Evolutionary conservation across 225 moss, liverwort and hornwort species (phyloP), one percentile per base, ranked within the genome.

Genomic region (Lunularia cruciata): DNA sequence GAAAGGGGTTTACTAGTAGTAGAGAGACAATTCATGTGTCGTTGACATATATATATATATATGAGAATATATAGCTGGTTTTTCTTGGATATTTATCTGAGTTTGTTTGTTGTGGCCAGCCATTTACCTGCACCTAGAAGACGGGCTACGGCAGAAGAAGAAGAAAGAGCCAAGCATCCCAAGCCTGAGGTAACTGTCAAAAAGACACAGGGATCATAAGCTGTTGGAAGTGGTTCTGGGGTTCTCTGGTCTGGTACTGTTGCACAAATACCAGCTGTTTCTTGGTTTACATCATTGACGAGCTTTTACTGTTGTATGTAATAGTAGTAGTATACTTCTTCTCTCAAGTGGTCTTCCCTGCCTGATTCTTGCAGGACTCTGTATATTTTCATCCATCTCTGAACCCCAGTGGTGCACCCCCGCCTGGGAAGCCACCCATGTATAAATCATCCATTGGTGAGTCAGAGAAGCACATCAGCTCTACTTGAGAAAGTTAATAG

Each of bases 91-190:
- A n/a, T n/a, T n/a, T n/a, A n/a, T n/a, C n/a, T n/a, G n/a, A n/a
- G n/a, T n/a, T n/a, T n/a, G n/a, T 65, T 16, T 62, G 27, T 38
- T 63, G 48, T 74, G 65, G 23, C 63, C 89, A 98, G 98, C 82
- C 98, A 98, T 57, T 83, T 98, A 73, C 98, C 98, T 36, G 81
- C 86, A 43, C 98, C 98, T 18, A 80, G 98, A 56, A 88, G 98
- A 76, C 83, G 98, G 67, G 98, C 98, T 59, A 98, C 98, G 72
- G 96, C 90, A n/a, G 96, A 92, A 84, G 98, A 98, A 82, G 98
- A 98, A 81, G 98, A 98, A 78, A 87, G 98, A 73, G 98, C 93
- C 28, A 98, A 98, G 77, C 92, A 98, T 87, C 98, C 93, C n/a
- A 98, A 86, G 73, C 89, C 98, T 75, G 98, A 98, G 90, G 96